Percentiles rank a stretch among this genome's conserved stretches.
Conservation (phyloP, 2,329 filamentous ascomycete genomes). For the Exophiala xenobiotica region DNA sequence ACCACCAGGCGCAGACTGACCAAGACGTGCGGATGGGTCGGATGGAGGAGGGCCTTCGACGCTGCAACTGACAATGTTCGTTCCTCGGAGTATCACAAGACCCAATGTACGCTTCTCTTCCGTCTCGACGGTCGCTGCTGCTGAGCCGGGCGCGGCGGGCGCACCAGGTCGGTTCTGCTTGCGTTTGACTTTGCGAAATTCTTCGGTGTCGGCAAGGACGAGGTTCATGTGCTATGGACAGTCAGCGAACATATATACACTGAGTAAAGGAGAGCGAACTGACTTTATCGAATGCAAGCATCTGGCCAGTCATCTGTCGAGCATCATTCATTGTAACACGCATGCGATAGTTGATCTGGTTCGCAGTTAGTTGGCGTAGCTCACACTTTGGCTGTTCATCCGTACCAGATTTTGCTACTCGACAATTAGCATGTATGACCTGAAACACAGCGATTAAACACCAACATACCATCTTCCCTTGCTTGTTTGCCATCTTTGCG, state of each 20-base stretch:
- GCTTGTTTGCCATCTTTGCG: slow-evolving; percentile 77
- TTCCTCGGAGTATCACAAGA: slow-evolving; percentile 88
- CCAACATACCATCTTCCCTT: slow-evolving; percentile 97
- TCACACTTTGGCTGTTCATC: neutral
- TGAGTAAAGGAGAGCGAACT: slow-evolving; percentile 1
- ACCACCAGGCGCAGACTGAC: slow-evolving; percentile 69
- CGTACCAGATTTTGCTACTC: slow-evolving; percentile 65
- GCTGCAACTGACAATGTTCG: slow-evolving; percentile 89
- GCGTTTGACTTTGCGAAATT: slow-evolving; percentile 88
- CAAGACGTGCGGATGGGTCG: slow-evolving; percentile 86
- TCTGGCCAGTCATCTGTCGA: slow-evolving; percentile 94
- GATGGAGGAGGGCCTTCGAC: slow-evolving; percentile 94
- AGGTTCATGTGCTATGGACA: slow-evolving; percentile 88
- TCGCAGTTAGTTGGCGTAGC: slow-evolving; percentile 8
- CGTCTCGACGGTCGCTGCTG: slow-evolving; percentile 68
- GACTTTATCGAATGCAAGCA: slow-evolving; percentile 98
- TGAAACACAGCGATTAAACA: neutral
- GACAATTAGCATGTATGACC: slow-evolving; percentile 35
- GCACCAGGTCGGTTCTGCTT: slow-evolving; percentile 68
- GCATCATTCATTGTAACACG: slow-evolving; percentile 92
- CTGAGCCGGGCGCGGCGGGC: slow-evolving; percentile 62
- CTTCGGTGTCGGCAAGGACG: slow-evolving; percentile 96
- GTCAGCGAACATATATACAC: neutral
- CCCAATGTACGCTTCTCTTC: slow-evolving; percentile 98
- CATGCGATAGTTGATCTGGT: slow-evolving; percentile 98